phyloP scores from a whole-genome alignment of 1,284 basidiomycete species.

The Ustilago xerochloae region DNA sequence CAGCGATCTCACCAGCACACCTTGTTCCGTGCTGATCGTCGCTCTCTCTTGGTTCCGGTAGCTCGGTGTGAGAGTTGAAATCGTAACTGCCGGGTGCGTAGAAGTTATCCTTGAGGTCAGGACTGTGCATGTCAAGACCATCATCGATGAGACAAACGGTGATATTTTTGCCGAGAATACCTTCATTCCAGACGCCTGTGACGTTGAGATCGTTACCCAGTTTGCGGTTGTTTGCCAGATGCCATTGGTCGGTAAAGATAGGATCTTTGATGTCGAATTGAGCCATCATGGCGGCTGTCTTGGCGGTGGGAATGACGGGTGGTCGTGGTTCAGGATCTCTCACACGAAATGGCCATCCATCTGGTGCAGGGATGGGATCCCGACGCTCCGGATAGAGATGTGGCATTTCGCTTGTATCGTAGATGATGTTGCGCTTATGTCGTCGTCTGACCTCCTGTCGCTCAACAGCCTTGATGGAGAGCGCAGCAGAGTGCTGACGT shows the following conservation, averaged over 20 bases:
- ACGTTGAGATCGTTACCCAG: constrained; percentile 81
- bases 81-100: constrained; percentile 91
- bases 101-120: constrained; percentile 89
- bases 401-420: constrained; percentile 60
- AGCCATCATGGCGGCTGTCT: constrained; percentile 46
- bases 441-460: constrained; percentile 60
- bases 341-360: constrained; percentile 30
- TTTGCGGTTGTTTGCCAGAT: constrained; percentile 70
- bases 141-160: constrained; percentile 94
- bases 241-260: constrained; percentile 89
- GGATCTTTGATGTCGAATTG: constrained; percentile 83
- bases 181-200: constrained; percentile 84
- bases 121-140: constrained; percentile 88
- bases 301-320: constrained; percentile 39
- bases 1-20: constrained; percentile 98
- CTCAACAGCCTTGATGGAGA: constrained; percentile 61
- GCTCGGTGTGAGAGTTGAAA: constrained; percentile 90
- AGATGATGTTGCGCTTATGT: constrained; percentile 65
- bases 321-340: constrained; percentile 49
- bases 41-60: constrained; percentile 86
- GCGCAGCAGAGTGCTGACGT: constrained; percentile 40
- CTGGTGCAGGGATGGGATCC: constrained; percentile 45
- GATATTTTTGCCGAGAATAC: constrained; percentile 85
- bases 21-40: constrained; percentile 98
- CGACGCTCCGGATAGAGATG: constrained; percentile 57